Evolutionary conservation across 1,284 basidiomycete genomes (phyloP).

Genomic region (Anthracocystis setariae): DNA sequence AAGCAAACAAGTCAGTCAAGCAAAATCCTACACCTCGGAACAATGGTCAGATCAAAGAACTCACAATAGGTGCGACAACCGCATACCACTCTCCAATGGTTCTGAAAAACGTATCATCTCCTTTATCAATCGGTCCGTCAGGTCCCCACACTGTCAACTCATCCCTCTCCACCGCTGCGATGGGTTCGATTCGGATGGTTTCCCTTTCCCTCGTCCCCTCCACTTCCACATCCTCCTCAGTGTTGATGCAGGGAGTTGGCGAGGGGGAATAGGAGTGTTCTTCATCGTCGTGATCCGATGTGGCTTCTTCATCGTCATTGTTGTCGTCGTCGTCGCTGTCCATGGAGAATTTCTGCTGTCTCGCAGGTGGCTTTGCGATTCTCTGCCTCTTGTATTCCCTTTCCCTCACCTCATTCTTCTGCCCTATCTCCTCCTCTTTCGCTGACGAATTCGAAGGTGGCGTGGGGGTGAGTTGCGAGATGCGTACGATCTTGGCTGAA

Average conservation of each 20-base stretch:
- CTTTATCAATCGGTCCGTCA: conserved; percentile 47
- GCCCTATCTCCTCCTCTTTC: neutral
- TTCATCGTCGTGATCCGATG: neutral
- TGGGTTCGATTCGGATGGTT: conserved; percentile 8
- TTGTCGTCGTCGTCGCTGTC: conserved; percentile 50
- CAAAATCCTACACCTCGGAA: neutral
- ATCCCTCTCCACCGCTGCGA: conserved; percentile 13
- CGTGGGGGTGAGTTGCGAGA: conserved; percentile 12
- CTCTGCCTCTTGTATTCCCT: conserved; percentile 17
- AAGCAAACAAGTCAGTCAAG: neutral
- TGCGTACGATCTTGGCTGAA: conserved; percentile 22
- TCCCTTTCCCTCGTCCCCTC: neutral
- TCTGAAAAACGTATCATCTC: conserved; percentile 43
- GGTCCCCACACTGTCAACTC: conserved; percentile 43
- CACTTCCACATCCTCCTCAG: neutral
- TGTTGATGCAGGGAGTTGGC: neutral
- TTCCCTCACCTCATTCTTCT: conserved; percentile 3
- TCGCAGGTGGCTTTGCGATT: conserved; percentile 12
- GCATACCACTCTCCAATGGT: conserved; percentile 43
- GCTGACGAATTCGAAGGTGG: neutral
- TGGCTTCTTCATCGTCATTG: conserved; percentile 2
- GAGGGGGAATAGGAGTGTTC: neutral
- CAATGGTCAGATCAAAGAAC: no score
- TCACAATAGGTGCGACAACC: conserved; percentile 35
- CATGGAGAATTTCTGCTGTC: conserved; percentile 48